These are phyloP conservation scores for Taphrina wiesneri DNA, from an alignment of 1,139 yeast genomes.

Conservation along the genomic window DNA sequence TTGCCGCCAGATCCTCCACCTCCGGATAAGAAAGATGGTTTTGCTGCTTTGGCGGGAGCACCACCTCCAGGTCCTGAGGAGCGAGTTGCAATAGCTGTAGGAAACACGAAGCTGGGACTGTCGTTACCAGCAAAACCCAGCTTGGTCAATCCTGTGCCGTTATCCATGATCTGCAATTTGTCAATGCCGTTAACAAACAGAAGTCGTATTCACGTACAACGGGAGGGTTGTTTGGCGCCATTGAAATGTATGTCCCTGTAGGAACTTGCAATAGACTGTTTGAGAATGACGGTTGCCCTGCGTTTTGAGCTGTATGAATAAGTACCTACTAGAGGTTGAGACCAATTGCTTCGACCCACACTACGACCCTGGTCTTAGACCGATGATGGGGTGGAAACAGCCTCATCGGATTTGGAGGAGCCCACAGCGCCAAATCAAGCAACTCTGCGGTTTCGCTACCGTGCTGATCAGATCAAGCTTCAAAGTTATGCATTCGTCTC, in stretches of 20 bases:
- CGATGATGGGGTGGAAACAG: constrained; percentile 7
- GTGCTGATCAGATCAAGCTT: too few relatives aligned
- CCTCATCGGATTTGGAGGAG: background rate
- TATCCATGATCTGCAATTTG: constrained; percentile 43
- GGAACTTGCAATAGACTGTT: too few relatives aligned
- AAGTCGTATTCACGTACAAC: constrained; percentile 71
- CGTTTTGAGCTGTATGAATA: too few relatives aligned
- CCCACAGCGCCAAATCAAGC: too few relatives aligned
- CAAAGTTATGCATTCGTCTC: too few relatives aligned
- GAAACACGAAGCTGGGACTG: constrained; percentile 94
- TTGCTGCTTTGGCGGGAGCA: constrained; percentile 42
- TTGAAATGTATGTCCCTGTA: background rate
- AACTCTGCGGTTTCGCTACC: too few relatives aligned
- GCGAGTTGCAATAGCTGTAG: constrained; percentile 94
- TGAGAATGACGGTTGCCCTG: too few relatives aligned
- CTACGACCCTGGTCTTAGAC: background rate
- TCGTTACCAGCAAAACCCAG: constrained; percentile 98
- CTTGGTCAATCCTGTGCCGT: constrained; percentile 97
- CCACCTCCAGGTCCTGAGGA: constrained; percentile 46
- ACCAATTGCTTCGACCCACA: background rate
- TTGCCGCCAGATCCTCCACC: constrained; percentile 42
- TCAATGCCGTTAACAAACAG: background rate
- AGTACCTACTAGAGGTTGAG: too few relatives aligned
- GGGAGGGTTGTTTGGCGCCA: constrained; percentile 57
- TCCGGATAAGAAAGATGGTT: constrained; percentile 43